Evolutionary conservation across 768 basidiomycete genomes (phyloP), one percentile per base, ranked within the genome.

Genomic region (Rhodocollybia butyracea): DNA sequence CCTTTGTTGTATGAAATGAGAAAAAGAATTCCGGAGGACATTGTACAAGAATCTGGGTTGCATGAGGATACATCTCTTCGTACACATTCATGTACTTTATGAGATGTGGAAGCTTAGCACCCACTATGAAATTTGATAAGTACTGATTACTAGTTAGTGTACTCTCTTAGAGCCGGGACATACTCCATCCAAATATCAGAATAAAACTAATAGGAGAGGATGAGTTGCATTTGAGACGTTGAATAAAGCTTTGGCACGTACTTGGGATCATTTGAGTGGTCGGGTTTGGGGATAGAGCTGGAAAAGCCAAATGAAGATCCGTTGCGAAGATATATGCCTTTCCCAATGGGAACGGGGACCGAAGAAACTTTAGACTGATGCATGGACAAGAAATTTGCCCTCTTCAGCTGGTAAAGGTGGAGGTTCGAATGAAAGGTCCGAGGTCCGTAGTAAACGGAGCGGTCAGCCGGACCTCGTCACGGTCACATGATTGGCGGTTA

Each of bases 161-260:
- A 22, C 27, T 15, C 19, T 27, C 24, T 4, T 30, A 48, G 26
- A 12, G 30, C 11, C 24, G n/a, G 21, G 13, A 72, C 76, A 31
- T 38, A 79, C 77, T 75, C 78, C 78, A 78, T 57, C 76, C 73
- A 59, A 77, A 78, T 27, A 76, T 64, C 12, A 80, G 51, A 41
- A 78, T 73, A 29, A 31, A 42, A 15, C 17, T 30, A 27, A 27
- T 10, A 36, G 41, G 13, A 40, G 29, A 26, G 29, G 39, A 42
- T 26, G 21, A 8, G 48, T 42, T 42, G 6, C 10, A 22, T 24
- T 11, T 40, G 7, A 30, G 26, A 4, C 6, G 5, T 7, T 3
- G 19, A 8, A 31, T 11, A 24, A 13, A 48, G 1, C 12, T 22
- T 3, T 31, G 8, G 34, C 8, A 36, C 42, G 26, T 29, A 45